Base-by-base conservation (phyloP, 2,329 filamentous ascomycete genomes). In the Venturia carpophila region DNA sequence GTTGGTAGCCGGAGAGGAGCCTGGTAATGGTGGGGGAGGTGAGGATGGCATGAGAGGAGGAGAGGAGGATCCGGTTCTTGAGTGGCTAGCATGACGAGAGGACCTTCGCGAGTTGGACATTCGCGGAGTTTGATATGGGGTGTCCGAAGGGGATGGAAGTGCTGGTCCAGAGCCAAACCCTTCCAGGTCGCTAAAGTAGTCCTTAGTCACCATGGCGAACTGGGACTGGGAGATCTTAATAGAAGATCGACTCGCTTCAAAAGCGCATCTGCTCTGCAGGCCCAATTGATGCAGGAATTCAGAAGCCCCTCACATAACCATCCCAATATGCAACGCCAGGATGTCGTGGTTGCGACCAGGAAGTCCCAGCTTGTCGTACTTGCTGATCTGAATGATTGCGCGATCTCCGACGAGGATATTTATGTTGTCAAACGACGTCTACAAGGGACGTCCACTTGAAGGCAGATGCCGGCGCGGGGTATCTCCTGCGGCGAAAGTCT, bases 91-190 rank as follows among this genome's bases (percentile, higher is more conserved):
- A 64, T 87, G 84, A 66, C 85, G 83, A 10, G 89, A 90, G 62
- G 79, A 81, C 60, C 83, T 80, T 70, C 86, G 83, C 34, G 91
- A 92, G 63, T 79, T 71, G 17, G 77, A 76, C 68, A 71, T 66
- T 68, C 73, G 64, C 56, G 87, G 85, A 9, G 87, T 88, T 70
- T 87, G 83, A 71, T 90, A 90, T 24, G 88, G 88, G 34, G 88
- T 89, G 68, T 88, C 86, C 43, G 83, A 82, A 13, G 90, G 87
- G 43, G 88, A 87, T 39, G 91, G 88, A 66, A 92, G 79, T 60
- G 84, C 79, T 70, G 84, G 80, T 68, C 73, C 64, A 65, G 70
- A 60, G 71, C 70, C 71, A 71, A 77, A 71, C 68, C 70, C 71
- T 67, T 78, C 75, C 64, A 78, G 76, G 60, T 80, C 78, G 64